Evolutionary conservation across 169 alveolate genomes (phyloP), one percentile per base, ranked within the genome.

Genomic region (Babesia ovata): DNA sequence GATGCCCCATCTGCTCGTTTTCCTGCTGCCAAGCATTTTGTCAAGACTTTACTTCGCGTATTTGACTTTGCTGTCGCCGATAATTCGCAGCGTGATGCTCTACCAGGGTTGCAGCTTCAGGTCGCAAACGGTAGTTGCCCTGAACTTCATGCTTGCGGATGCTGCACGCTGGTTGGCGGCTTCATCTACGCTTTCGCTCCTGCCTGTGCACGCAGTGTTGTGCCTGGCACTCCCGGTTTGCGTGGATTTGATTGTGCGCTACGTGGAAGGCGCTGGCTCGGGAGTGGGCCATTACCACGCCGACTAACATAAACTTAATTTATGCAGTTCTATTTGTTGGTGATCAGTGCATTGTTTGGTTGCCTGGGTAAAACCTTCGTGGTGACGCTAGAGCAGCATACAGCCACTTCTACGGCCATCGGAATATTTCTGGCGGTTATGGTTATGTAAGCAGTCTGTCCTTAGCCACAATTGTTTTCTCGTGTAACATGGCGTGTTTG

Each of bases 1-100:
- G 2, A 57, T 44, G 28, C 87, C 87, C 19, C 71, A 70, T 22
- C 36, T 79, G 70, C 52, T 60, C 42, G 48, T 79, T 8, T 44
- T 79, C 61, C 58, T 79, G 24, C 61, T 79, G 42, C 87, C 87
- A 6, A 60, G 69, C 11, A 28, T 70, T 22, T n/a, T 79, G 21
- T 50, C 81, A 14, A 14, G 72, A 24, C 78, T 71, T n/a, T 79
- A 79, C 62, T 69, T 79, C 58, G 36, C 28, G 22, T 79, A 79
- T 44, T 26, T 54, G 39, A 79, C 83, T 21, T 69, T 79, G 12
- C 39, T 79, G 36, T 44, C 73, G 62, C 87, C 87, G n/a, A 16
- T 49, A 17, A 46, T 70, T 16, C 28, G 39, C 29, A 59, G 65
- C 10, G 52, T 67, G 28, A 13, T 72, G 44, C 44, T 79, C 12